Base-by-base conservation (phyloP, 306 rosid species). In the Myrica gale region DNA sequence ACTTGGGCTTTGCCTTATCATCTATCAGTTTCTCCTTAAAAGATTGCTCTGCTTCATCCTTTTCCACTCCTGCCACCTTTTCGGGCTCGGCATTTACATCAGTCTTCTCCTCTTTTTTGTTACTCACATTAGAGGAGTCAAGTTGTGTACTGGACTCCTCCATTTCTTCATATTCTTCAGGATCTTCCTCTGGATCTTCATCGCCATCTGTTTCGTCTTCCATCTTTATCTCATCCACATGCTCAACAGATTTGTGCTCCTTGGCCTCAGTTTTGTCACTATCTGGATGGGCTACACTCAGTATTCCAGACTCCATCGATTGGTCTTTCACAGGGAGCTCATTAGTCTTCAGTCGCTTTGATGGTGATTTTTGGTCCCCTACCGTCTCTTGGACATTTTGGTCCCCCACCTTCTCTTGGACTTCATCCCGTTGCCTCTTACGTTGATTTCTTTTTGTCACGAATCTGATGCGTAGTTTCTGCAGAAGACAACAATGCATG, bases 351-450 rank as follows among this genome's bases (percentile, higher is more conserved):
- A 16, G 78, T 6, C 98, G 97, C 80, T 96, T 96, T 0, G 54
- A 37, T 9, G 90, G 73, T 3, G 87, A 83, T 41, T 79, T 74
- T 69, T 82, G 77, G 0, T 16, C 85, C 60, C 54, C 80, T 69
- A 76, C 96, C 75, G 81, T 89, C 72, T 77, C 91, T 10, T 74
- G 69, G 37, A 57, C 85, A 32, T 79, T 74, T 69, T 82, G 77
- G 0, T 16, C 85, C 55, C 54, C 80, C 65, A 74, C 96, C 74
- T 82, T 89, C 72, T 77, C 91, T 10, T 74, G 68, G 37, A 62
- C 85, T 44, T 89, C 92, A 81, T 87, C 97, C 75, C 92, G 82
- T 74, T 81, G 97, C 87, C 99, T 93, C 91, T 96, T 96, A 0
- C 91, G 89, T 74, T 89, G 91, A 71, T 81, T 77, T 86, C 97